Evolutionary conservation across 345 rosid genomes (phyloP), one percentile per base, ranked within the genome.

Genomic region (Xanthoceras sorbifolium): DNA sequence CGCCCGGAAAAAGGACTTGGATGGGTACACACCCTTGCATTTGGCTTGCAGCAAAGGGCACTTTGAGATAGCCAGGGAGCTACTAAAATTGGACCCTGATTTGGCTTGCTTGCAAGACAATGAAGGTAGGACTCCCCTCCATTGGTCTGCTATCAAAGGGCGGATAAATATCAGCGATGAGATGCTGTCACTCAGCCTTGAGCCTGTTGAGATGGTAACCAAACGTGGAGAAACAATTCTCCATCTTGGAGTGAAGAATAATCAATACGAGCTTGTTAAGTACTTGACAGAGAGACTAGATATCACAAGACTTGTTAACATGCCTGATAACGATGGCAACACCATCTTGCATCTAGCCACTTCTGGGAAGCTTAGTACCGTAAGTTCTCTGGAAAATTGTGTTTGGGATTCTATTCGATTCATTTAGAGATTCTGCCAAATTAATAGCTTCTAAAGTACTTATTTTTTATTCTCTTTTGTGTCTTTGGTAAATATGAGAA

Each of bases 261-360:
- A 85, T 38, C 85, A 88, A 23, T 83, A 54, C 1, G 91, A 86
- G 6, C 87, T 86, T 6, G 81, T 88, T 3, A 74, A 71, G 72
- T 86, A 79, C 68, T 77, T 88, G 7, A 77, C 74, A 2, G 89
- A 86, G 84, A 75, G 50, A 5, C 71, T 80, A 28, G 72, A 85
- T 40, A 65, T 68, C 40, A 60, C 87, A 23, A 81, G 63, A 50
- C 84, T 85, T 20, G 59, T 69, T 34, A 76, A 88, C 72, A 1
- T 63, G 28, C 84, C 78, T 8, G 89, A 90, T 69, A 78, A 67
- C 23, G 84, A 80, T 32, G 91, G 86, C 55, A 86, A 90, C 84
- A 88, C 89, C 7, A 78, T 83, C 52, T 71, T 90, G 83, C 93
- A 88, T 80, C 32, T 84, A 9, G 90, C 93, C 54, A 86, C 87